phyloP scores from a whole-genome alignment of 2,329 filamentous ascomycete genomes.

The Xylariaceae sp. region DNA sequence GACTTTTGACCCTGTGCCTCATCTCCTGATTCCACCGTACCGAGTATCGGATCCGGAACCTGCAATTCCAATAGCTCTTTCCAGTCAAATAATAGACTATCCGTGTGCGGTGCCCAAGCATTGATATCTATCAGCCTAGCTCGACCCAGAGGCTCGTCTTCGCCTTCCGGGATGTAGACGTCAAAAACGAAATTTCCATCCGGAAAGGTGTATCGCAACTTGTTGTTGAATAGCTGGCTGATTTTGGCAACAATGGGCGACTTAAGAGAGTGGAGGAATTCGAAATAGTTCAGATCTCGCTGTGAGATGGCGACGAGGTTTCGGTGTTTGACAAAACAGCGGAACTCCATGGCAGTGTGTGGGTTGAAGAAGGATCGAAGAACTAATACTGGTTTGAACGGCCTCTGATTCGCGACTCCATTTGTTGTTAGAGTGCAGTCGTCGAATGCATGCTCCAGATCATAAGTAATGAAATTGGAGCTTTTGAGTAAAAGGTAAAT shows the following conservation, averaged over 20 bases:
- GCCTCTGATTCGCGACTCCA: slow-evolving; percentile 32
- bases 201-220: slow-evolving; percentile 72
- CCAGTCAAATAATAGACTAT: slow-evolving; percentile 88
- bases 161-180: slow-evolving; percentile 75
- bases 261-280: slow-evolving; percentile 66
- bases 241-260: slow-evolving; percentile 65
- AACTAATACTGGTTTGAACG: slow-evolving; percentile 73
- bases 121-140: slow-evolving; percentile 93
- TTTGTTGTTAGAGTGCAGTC: slow-evolving; percentile 51
- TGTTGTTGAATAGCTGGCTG: slow-evolving; percentile 70
- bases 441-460: slow-evolving; percentile 89
- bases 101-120: slow-evolving; percentile 86
- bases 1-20: slow-evolving; percentile 36
- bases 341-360: slow-evolving; percentile 88
- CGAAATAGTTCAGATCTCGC: slow-evolving; percentile 85
- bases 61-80: slow-evolving; percentile 73
- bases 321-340: slow-evolving; percentile 86
- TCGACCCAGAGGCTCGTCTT: slow-evolving; percentile 58
- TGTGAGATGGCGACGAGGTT: slow-evolving; percentile 80
- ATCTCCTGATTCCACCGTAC: slow-evolving; percentile 42
- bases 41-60: slow-evolving; percentile 55
- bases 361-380: slow-evolving; percentile 84
- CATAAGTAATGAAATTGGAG: slow-evolving; percentile 90
- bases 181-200: slow-evolving; percentile 86
- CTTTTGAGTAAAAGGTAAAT: slow-evolving; percentile 92